A percentile compares a stretch with the other conserved stretches of the same genome.
phyloP scores from a whole-genome alignment of 2,329 filamentous ascomycete species.

The Colletotrichum simmondsii region DNA sequence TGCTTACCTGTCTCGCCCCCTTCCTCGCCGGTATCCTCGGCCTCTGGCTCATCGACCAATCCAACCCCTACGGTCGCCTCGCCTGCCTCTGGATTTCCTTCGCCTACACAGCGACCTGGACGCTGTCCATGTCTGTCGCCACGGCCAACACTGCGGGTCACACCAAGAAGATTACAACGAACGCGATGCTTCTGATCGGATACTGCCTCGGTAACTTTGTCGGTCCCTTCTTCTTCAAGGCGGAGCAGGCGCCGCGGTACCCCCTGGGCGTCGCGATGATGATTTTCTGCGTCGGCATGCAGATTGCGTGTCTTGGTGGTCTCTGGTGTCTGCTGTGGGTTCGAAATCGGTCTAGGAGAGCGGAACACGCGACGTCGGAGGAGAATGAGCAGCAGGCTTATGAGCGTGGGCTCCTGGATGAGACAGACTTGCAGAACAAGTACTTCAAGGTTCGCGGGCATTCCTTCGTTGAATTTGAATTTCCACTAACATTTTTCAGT shows the following conservation, averaged over 20 bases:
- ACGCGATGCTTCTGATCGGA: conserved; percentile 45
- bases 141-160: conserved; percentile 75
- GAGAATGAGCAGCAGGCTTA: conserved; percentile 21
- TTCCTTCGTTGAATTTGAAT: fast-evolving
- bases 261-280: conserved; percentile 45
- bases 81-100: conserved; percentile 43
- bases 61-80: conserved; percentile 36
- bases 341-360: conserved; percentile 19
- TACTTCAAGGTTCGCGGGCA: background rate
- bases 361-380: background rate
- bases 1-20: conserved; percentile 32
- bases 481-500: fast-evolving
- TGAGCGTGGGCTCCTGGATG: conserved; percentile 16
- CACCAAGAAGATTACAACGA: conserved; percentile 74
- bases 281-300: conserved; percentile 29
- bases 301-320: conserved; percentile 13
- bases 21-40: conserved; percentile 34
- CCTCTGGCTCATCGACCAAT: conserved; percentile 32
- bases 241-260: conserved; percentile 39
- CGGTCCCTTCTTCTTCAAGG: conserved; percentile 58
- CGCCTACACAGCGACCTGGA: conserved; percentile 38
- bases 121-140: conserved; percentile 48
- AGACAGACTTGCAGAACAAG: conserved; percentile 27
- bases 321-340: conserved; percentile 15
- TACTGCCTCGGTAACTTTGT: conserved; percentile 68